Base-by-base conservation (phyloP, 2,329 filamentous ascomycete species). In the Alternaria triticimaculans region DNA sequence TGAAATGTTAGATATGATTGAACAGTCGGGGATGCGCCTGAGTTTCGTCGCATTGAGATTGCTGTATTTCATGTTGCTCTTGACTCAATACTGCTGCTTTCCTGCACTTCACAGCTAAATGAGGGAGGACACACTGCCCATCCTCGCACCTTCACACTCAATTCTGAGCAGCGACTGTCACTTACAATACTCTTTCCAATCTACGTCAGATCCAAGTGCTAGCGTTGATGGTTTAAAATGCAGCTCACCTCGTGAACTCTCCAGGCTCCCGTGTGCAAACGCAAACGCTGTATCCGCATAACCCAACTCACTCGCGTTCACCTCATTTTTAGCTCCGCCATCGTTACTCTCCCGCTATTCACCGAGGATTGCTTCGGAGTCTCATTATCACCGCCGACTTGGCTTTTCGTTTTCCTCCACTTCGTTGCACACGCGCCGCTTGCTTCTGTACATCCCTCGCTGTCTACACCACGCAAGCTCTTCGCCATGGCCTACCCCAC, bases 251-350 rank as follows among this genome's bases (percentile, higher is more conserved):
- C 15, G 30, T 53, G n/a, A 14, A 53, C 33, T 18, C 30, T 53
- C 37, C 49, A 37, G 49, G 30, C 20, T 53, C 15, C 49, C 15
- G 21, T 49, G 56, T 63, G 56, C 45, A 59, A 37, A 51, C 12
- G 55, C 59, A 65, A 59, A 62, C 63, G 37, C 49, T 50, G 62
- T 55, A n/a, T 57, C 41, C 26, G 6, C 26, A 55, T 49, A 54
- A 30, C 26, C 12, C 56, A 18, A 48, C 30, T 58, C 49, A 48
- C 41, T 58, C 49, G 48, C 54, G 18, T 56, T 61, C 57, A 58
- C 53, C 49, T 49, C 51, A 60, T 60, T 55, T 43, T 58, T 55
- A 56, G 60, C 30, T 44, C 14, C 18, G 28, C 44, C 21, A 46
- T 51, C 21, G 20, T 55, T 58, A 55, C 10, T 25, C 18, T 30